These are phyloP conservation scores for Corymbia maculata DNA, from an alignment of 345 rosid genomes.

Conservation along the genomic window DNA sequence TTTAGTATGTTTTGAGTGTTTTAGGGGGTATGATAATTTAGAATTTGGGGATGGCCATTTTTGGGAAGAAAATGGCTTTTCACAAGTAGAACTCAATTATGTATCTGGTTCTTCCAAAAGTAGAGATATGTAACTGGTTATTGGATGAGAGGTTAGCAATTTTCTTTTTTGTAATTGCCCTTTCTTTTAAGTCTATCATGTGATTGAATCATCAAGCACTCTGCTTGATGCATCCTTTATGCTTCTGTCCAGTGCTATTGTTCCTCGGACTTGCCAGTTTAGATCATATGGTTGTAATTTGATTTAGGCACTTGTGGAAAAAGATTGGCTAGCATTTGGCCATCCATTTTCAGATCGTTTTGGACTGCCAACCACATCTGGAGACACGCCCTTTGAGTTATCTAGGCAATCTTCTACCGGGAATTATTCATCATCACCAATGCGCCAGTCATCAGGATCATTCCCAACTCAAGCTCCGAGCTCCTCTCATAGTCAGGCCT, in stretches of 20 bases:
- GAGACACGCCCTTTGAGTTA: constrained; percentile 43
- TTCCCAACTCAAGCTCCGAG: constrained; percentile 49
- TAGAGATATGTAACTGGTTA: not conserved
- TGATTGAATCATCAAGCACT: not conserved
- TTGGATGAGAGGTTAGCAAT: not conserved
- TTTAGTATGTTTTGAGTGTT: not conserved
- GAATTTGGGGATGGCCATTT: not conserved
- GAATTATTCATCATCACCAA: constrained; percentile 62
- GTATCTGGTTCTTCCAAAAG: not conserved
- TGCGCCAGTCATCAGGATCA: constrained; percentile 64
- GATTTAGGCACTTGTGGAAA: constrained; percentile 86
- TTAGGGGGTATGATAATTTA: not conserved
- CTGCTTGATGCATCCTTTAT: not conserved
- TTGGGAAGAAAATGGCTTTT: not conserved
- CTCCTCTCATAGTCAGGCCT: constrained; percentile 59
- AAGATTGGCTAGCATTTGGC: constrained; percentile 99
- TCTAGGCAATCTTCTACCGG: constrained; percentile 71
- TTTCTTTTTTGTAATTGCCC: not conserved
- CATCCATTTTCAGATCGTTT: constrained; percentile 95
- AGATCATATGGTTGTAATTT: not conserved
- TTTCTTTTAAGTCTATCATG: not conserved
- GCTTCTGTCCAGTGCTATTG: not conserved
- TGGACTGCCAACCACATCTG: constrained; percentile 76
- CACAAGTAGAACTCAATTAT: not conserved
- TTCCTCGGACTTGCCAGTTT: not conserved